Conservation (phyloP, 305 asterid species). For the Euphrasia arctica region DNA sequence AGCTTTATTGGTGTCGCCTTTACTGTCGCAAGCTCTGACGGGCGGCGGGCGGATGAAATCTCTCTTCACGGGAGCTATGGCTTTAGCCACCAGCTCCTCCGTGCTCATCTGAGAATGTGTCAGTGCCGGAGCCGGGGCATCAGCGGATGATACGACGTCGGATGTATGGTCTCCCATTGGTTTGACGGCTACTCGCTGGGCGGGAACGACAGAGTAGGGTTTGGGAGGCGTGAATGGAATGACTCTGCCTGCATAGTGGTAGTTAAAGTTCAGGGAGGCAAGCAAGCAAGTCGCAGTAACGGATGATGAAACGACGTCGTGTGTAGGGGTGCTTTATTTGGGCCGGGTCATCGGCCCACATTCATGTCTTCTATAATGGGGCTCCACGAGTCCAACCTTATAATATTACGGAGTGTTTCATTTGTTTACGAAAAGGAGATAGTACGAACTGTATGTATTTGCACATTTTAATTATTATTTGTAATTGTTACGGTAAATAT, state of each 20-base stretch:
- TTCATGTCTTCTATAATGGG: too few species aligned
- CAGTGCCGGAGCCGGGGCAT: conserved; percentile 8
- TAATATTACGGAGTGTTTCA: too few species aligned
- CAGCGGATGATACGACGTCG: conserved; percentile 20
- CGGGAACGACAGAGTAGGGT: conserved; percentile 37
- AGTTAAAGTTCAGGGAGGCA: conserved; percentile 10
- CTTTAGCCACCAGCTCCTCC: conserved; percentile 78
- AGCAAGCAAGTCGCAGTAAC: background rate
- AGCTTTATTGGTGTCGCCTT: conserved; percentile 19
- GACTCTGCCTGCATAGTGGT: too few species aligned
- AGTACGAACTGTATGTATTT: too few species aligned
- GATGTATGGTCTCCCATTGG: conserved; percentile 29
- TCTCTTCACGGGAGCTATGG: conserved; percentile 75
- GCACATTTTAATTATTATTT: too few species aligned
- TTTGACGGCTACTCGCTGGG: conserved; percentile 12
- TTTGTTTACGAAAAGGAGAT: background rate
- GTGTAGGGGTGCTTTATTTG: background rate
- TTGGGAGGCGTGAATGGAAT: conserved; percentile 6
- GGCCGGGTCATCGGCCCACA: conserved; percentile 1
- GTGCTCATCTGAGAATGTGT: conserved; percentile 25
- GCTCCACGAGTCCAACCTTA: too few species aligned
- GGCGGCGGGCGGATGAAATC: conserved; percentile 76
- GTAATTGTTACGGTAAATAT: too few species aligned
- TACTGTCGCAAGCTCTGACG: conserved; percentile 29
- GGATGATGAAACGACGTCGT: conserved; percentile 27